Evolutionary conservation across 441 rosid genomes (phyloP).

Genomic region (Gossypium schwendimanii): DNA sequence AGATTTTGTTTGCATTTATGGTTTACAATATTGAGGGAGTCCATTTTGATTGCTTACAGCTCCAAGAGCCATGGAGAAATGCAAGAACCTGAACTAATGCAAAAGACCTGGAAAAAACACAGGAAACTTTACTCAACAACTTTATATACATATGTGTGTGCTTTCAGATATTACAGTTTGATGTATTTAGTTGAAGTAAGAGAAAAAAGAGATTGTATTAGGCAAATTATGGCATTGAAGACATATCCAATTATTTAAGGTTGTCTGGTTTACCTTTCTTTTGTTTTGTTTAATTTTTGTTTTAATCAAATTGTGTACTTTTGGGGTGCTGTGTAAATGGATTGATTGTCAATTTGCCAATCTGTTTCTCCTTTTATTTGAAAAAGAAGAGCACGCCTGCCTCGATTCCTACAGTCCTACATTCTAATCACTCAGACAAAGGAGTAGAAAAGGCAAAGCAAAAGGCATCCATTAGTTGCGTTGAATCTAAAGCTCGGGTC

Average conservation of each 20-base stretch:
- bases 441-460: not conserved
- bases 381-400: slow-evolving; percentile 8
- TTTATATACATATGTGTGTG: not conserved
- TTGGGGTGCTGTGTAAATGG: slow-evolving; percentile 25
- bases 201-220: not conserved
- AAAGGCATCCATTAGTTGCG: not conserved
- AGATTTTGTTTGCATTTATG: not conserved
- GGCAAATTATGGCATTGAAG: slow-evolving; percentile 21
- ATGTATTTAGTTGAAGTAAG: slow-evolving; percentile 20
- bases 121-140: slow-evolving; percentile 17
- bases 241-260: slow-evolving; percentile 18
- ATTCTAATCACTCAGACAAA: not conserved
- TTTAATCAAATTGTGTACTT: not conserved
- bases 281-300: not conserved
- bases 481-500: not conserved
- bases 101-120: slow-evolving; percentile 9
- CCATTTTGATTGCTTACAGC: slow-evolving; percentile 32
- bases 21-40: not conserved
- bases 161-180: slow-evolving; percentile 24
- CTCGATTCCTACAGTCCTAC: not conserved
- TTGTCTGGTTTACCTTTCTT: slow-evolving; percentile 9
- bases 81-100: slow-evolving; percentile 45
- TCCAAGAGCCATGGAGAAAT: slow-evolving; percentile 49
- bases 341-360: slow-evolving; percentile 12
- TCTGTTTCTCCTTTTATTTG: not conserved